Base-by-base conservation (phyloP, 1,284 basidiomycete genomes). In the Cutaneotrichosporon curvatum region DNA sequence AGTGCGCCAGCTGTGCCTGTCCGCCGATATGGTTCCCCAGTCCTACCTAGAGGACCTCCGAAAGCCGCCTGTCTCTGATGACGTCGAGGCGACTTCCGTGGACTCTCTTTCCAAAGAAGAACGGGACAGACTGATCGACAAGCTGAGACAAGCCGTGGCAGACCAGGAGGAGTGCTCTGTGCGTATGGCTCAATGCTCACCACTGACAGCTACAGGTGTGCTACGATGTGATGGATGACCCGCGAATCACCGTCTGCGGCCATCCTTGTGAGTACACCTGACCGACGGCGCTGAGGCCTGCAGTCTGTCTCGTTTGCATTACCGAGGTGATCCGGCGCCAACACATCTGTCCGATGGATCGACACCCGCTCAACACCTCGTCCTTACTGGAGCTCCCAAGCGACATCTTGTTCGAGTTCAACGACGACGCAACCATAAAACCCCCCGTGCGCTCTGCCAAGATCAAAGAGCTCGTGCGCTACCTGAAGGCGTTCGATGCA, bases 341-440 rank as follows among this genome's bases (percentile, higher is more conserved):
- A 60, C 73, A 78, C 4, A 81, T 79, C 56, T 91, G 88, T 63
- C 88, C 88, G 1, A 85, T 89, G 83, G 87, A 90, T 68, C 85
- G 88, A 22, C 81, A 84, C 12, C 63, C 73, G 3, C 72, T 91
- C 37, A 71, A 75, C 7, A 62, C 78, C 51, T 69, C 70, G 9
- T 81, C 83, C 54, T 70, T 91, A n/a, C 73, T 84, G 36, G 82
- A 83, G 40, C 80, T 84, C 3, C 78, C 79, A 19, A 79, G 77
- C 19, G 73, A 74, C 20, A 67, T 63, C 9, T 58, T 59, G 12
- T 35, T 39, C 12, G 51, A 58, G 1, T 41, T 48, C 8, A 50
- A 47, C 6, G 55, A 57, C 4, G 52, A 52, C 9, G 50, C 52
- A 6, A 41, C 35, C 10, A 51, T 53, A 4, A 38, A 47, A 4